Percentiles rank a stretch among this genome's conserved stretches.
Conservation (phyloP, 2,329 filamentous ascomycete genomes). For the Aspergillus ibericus region DNA sequence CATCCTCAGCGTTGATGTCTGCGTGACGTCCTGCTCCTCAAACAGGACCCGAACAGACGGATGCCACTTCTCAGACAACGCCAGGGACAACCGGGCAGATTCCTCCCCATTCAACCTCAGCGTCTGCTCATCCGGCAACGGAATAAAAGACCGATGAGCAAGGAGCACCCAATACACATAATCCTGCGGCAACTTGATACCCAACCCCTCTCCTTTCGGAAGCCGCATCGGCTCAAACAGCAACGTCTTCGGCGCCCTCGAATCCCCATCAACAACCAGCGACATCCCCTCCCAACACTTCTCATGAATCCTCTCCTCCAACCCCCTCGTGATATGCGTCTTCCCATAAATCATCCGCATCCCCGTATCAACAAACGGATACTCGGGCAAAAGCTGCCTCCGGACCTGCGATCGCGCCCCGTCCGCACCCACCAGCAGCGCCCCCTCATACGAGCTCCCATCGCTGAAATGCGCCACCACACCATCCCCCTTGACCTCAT, state of each 20-base stretch:
- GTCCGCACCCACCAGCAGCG: slow-evolving; percentile 43
- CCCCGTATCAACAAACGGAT: slow-evolving; percentile 39
- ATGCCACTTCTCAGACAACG: not conserved
- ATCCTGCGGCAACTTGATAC: not conserved
- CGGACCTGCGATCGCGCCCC: slow-evolving; percentile 40
- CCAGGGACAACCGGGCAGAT: not conserved
- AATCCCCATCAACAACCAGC: not conserved
- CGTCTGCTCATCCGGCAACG: not conserved
- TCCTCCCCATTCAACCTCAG: not conserved
- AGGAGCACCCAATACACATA: slow-evolving; percentile 6
- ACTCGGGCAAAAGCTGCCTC: slow-evolving; percentile 37
- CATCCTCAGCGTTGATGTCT: slow-evolving; percentile 1
- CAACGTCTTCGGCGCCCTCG: not conserved
- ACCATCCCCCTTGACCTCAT: slow-evolving; percentile 1
- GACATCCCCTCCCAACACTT: not conserved
- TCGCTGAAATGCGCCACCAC: slow-evolving; percentile 36
- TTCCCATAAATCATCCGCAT: slow-evolving; percentile 37
- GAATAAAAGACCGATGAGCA: not conserved
- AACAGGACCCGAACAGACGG: not conserved
- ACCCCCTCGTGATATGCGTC: slow-evolving; percentile 15
- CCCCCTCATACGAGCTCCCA: slow-evolving; percentile 31
- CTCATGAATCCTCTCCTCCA: not conserved
- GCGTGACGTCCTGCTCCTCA: not conserved
- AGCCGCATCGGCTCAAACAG: slow-evolving; percentile 3
- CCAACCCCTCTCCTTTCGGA: not conserved